A percentile compares a stretch with the other conserved stretches of the same genome.
Conservation (phyloP, 2,329 filamentous ascomycete genomes). For the Teratosphaeria destructans region DNA sequence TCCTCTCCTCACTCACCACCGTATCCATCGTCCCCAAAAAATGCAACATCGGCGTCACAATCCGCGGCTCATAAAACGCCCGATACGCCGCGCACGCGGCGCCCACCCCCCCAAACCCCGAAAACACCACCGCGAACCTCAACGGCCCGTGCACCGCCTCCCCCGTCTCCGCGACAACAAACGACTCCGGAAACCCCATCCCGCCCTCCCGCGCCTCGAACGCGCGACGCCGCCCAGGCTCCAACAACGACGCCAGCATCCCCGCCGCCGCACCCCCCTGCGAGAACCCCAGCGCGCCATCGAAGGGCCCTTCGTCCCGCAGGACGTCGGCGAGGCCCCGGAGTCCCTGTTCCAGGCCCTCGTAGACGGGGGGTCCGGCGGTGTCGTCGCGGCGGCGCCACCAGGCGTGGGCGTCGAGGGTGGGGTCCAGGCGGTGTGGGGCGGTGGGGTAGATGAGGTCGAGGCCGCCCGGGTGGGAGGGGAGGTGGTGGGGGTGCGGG, state of each 20-base stretch:
- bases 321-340: slow-evolving; percentile 51
- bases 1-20: slow-evolving; percentile 71
- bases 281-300: slow-evolving; percentile 72
- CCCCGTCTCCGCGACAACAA: slow-evolving; percentile 29
- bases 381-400: slow-evolving; percentile 58
- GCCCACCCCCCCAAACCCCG: slow-evolving; percentile 52
- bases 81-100: slow-evolving; percentile 39
- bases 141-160: slow-evolving; percentile 42
- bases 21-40: slow-evolving; percentile 76
- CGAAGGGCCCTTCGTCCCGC: slow-evolving; percentile 54
- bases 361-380: slow-evolving; percentile 47
- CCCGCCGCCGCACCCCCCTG: slow-evolving; percentile 66
- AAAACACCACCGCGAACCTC: slow-evolving; percentile 67
- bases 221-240: slow-evolving; percentile 40
- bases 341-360: slow-evolving; percentile 60
- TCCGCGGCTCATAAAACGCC: slow-evolving; percentile 64
- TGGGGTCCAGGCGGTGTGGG: slow-evolving; percentile 31
- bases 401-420: slow-evolving; percentile 66
- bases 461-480: slow-evolving; percentile 29
- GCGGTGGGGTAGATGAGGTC: slow-evolving; percentile 39
- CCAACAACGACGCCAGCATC: slow-evolving; percentile 63
- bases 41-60: slow-evolving; percentile 69
- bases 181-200: slow-evolving; percentile 43
- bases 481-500: slow-evolving; percentile 34
- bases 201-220: slow-evolving; percentile 38